These are phyloP conservation scores for Fusarium torulosum DNA, from an alignment of 2,329 filamentous ascomycete species.

Conservation along the genomic window DNA sequence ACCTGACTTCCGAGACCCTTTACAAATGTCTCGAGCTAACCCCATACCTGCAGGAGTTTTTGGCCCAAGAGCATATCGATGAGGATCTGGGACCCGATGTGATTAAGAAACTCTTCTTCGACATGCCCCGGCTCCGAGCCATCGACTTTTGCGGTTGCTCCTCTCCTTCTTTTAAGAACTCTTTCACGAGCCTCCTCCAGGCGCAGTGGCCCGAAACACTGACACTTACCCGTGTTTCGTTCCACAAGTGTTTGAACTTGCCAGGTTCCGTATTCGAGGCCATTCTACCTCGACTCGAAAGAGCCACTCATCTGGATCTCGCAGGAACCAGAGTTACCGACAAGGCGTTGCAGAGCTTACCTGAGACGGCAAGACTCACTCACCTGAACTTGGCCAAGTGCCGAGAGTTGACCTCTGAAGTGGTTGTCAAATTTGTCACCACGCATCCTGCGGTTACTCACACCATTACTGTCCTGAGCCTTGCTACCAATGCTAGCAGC, in stretches of 20 bases:
- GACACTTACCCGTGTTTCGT: conserved; percentile 74
- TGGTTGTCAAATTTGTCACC: conserved; percentile 77
- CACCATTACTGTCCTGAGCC: conserved; percentile 76
- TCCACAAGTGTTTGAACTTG: conserved; percentile 83
- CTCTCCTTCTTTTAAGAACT: conserved; percentile 73
- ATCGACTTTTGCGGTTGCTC: conserved; percentile 84
- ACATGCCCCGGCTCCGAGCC: conserved; percentile 72
- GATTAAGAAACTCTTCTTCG: conserved; percentile 77
- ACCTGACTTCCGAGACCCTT: conserved; percentile 80
- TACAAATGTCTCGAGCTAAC: conserved; percentile 77
- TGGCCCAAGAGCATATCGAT: conserved; percentile 85
- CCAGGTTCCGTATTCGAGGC: conserved; percentile 75
- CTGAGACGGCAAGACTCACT: conserved; percentile 77
- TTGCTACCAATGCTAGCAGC: conserved; percentile 78
- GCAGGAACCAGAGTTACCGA: conserved; percentile 82
- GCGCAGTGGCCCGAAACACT: conserved; percentile 66
- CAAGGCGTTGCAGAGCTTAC: conserved; percentile 76
- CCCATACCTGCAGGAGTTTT: conserved; percentile 80
- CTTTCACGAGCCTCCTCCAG: conserved; percentile 70
- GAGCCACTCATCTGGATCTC: conserved; percentile 83
- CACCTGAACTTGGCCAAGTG: conserved; percentile 85
- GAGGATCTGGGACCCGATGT: conserved; percentile 78
- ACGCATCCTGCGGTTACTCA: conserved; percentile 76
- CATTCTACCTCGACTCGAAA: conserved; percentile 76
- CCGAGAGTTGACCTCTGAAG: conserved; percentile 73